phyloP scores from a whole-genome alignment of 352 stramenopile genomes.

The Blastocystis sp. region DNA sequence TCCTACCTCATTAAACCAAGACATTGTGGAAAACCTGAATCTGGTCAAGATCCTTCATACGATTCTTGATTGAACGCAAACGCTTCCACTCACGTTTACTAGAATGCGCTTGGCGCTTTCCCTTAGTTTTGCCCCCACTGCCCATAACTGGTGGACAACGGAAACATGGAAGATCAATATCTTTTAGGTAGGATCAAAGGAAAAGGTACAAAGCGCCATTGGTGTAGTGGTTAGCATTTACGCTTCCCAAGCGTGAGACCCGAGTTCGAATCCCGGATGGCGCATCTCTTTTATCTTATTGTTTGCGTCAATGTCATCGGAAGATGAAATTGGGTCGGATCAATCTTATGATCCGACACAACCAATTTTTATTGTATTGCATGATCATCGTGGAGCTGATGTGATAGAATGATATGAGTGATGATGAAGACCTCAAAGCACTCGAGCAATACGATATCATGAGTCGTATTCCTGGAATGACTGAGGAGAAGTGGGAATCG shows the following conservation, averaged over 20 bases:
- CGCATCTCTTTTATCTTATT: constrained; percentile 36
- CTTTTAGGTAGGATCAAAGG: background rate
- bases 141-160: background rate
- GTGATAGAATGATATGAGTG: background rate
- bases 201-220: constrained; percentile 8
- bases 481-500: constrained; percentile 63
- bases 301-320: constrained; percentile 28
- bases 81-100: constrained; percentile 42
- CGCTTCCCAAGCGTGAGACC: constrained; percentile 69
- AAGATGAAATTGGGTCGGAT: background rate
- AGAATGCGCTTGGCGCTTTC: constrained; percentile 48
- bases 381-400: background rate
- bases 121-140: constrained; percentile 66
- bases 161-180: background rate
- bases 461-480: constrained; percentile 46
- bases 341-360: background rate
- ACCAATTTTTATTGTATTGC: background rate
- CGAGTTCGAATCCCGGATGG: constrained; percentile 69
- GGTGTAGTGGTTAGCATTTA: constrained; percentile 70
- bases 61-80: constrained; percentile 32
- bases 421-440: constrained; percentile 34
- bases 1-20: background rate
- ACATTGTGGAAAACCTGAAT: constrained; percentile 31
- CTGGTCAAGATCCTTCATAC: constrained; percentile 63
- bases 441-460: constrained; percentile 47